Evolutionary conservation across 2,329 filamentous ascomycete species (phyloP), one percentile per base, ranked within the genome.

Genomic region (Ilyonectria sp.): DNA sequence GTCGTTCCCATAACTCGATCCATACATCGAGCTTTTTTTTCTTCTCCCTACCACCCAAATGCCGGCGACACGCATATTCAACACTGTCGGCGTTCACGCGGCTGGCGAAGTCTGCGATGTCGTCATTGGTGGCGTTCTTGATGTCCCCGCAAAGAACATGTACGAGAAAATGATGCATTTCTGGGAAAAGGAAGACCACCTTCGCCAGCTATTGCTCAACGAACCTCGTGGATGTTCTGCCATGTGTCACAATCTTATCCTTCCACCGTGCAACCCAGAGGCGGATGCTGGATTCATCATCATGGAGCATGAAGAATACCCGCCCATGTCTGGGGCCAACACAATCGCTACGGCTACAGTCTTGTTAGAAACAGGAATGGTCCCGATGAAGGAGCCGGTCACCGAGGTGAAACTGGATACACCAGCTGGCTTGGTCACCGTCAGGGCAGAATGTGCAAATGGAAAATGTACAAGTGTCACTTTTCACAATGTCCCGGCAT

Each of bases 221-320:
- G 71, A 70, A 21, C 71, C 71, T 1, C 55, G 71, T 6, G 67
- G 64, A 0, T 65, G 62, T 5, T 71, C 71, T 0, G 62, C 71
- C 8, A 73, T 73, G 69, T 73, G 64, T 0, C 67, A 69, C 9
- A 73, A 70, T 37, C 60, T 73, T 1, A 23, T 73, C 4, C 53
- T 73, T 0, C 67, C 71, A 0, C 71, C 67, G 0, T 70, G 64
- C 21, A 67, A 73, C 47, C 64, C 71, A 0, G 62, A 70, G 26
- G 71, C 71, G 3, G 71, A 73, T 13, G 67, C 67, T 11, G 71
- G 71, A 8, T 73, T 73, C 55, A 56, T 73, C n/a, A 73, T 73
- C 8, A 73, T 71, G 71, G 71, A 73, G 11, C 59, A 70, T 9
- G 70, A 72, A 23, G 71, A 73, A 6, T 71, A 71, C 3, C 70